Evolutionary conservation across 1,284 basidiomycete species (phyloP), one percentile per base, ranked within the genome.

Genomic region (Naganishia sp.): DNA sequence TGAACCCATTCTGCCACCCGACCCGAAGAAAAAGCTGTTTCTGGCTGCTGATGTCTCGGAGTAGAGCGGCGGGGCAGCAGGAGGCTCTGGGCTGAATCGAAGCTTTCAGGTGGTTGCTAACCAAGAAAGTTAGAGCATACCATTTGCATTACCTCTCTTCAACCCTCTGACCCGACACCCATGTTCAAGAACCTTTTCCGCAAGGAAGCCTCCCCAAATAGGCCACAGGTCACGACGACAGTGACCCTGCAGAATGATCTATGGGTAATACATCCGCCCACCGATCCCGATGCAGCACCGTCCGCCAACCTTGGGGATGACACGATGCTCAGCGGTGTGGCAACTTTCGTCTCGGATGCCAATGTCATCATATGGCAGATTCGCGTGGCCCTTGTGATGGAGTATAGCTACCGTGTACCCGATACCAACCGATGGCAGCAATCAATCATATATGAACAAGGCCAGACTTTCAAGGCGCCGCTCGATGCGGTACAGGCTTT

Each of bases 121-220:
- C 21, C 23, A 25, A 55, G 11, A n/a, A 39, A 36, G 18, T n/a
- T 36, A 18, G n/a, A 21, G 42, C 36, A 11, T 15, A 4, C 6
- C n/a, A 9, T 44, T 3, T 28, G 28, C 28, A 28, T 28, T 28
- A n/a, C 43, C 11, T 16, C 21, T 10, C 31, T 13, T 53, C 42
- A 11, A n/a, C 15, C 15, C 28, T 25, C 21, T 39, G 7, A 33
- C 33, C 42, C 33, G 18, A 25, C 39, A 21, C 36, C 33, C 57
- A 61, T 61, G 59, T 61, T 61, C 59, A 61, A 61, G n/a, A 36
- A 50, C 48, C 48, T 61, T 11, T 61, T 61, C 23, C 48, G 48
- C 33, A 61, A 42, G 42, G 59, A 61, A n/a, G 31, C 48, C 10
- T 11, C 59, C 5, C 59, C 59, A 9, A 52, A 9, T 43, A 49